Evolutionary conservation across 2,329 filamentous ascomycete species (phyloP), one percentile per base, ranked within the genome.

Genomic region (Spiromastix sp.): DNA sequence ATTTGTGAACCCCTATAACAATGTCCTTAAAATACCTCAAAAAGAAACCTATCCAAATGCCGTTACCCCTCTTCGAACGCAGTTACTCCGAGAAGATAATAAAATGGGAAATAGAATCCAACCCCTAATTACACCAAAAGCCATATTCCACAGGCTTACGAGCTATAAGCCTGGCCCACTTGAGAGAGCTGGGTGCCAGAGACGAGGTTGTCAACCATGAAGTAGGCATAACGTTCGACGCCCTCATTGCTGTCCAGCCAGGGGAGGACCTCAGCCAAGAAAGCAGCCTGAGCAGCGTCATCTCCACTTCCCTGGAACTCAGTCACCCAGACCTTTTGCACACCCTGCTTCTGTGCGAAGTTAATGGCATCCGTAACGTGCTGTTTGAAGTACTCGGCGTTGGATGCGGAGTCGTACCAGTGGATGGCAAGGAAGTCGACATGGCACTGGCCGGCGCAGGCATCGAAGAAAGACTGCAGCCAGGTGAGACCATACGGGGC

Each of bases 301-400:
- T 46, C 36, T 10, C 50, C 42, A 16, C 46, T 54, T 25, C 59
- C 53, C 6, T 54, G 58, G 41, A 66, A 67, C 46, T 68, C 64
- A 2, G 64, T 63, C 12, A 67, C 40, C 64, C 64, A 68, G 40
- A 67, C 52, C 30, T 60, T 55, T n/a, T 45, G 29, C 20, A 67
- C 52, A 13, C 43, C 45, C 33, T 63, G 45, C 9, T 51, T 31
- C 3, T 37, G 26, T 1, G 58, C 62, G 6, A 61, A 43, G 6
- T 42, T 33, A 35, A 59, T 52, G 12, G 62, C 58, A 28, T 56
- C 37, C 9, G 46, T 36, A 26, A 66, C 52, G 25, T 63, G 59
- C 5, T 39, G 36, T 47, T 59, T 55, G 51, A 67, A 62, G 17
- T 59, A 51, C 2, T 45, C 49, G 25, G 48, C 32, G 27, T 46